Conservation (phyloP, 768 basidiomycete genomes). For the Lactifluus pinguis region DNA sequence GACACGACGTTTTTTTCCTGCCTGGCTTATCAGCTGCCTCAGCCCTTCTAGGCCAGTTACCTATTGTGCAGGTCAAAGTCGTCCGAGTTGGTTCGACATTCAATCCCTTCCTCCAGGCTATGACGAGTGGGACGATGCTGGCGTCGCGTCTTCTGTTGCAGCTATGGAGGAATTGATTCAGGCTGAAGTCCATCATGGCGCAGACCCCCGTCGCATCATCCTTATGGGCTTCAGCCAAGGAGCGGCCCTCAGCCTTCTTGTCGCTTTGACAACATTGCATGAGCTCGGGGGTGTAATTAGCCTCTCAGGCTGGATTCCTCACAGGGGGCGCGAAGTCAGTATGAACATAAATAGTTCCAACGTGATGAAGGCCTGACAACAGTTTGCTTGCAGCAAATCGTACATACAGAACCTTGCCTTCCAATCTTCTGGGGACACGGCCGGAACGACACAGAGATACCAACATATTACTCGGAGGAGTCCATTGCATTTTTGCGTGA, state of each 20-base stretch:
- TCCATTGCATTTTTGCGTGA: constrained; percentile 27
- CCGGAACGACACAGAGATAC: constrained; percentile 30
- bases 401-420: constrained; percentile 27
- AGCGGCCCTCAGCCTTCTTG: constrained; percentile 32
- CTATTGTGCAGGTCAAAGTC: constrained; percentile 23
- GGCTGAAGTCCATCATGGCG: constrained; percentile 30
- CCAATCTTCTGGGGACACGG: constrained; percentile 40
- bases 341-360: not conserved
- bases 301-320: constrained; percentile 39
- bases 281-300: constrained; percentile 37
- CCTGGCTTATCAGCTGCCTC: not conserved
- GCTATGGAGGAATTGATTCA: constrained; percentile 32
- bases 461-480: constrained; percentile 28
- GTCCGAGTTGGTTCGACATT: constrained; percentile 39
- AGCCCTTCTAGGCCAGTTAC: constrained; percentile 28
- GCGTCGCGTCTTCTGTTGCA: constrained; percentile 29
- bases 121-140: constrained; percentile 30
- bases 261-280: constrained; percentile 32
- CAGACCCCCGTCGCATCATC: constrained; percentile 31
- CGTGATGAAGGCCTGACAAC: not conserved
- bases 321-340: constrained; percentile 29
- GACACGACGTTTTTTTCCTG: not conserved
- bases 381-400: constrained; percentile 24
- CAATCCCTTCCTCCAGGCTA: constrained; percentile 29
- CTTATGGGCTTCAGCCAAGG: constrained; percentile 39